Evolutionary conservation across 2,329 filamentous ascomycete species (phyloP), one percentile per base, ranked within the genome.

Genomic region (Fusarium mundagurra): DNA sequence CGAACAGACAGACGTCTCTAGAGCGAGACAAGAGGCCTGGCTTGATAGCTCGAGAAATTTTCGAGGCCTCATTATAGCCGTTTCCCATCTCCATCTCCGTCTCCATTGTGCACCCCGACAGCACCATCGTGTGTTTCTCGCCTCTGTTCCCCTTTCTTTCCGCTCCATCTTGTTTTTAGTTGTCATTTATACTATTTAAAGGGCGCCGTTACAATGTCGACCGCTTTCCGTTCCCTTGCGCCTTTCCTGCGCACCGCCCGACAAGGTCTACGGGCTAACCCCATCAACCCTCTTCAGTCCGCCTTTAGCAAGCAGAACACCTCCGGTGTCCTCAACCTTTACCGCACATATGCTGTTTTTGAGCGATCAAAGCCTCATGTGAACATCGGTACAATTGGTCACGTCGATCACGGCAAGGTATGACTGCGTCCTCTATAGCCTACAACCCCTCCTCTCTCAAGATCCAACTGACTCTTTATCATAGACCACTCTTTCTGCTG

Each of bases 381-480:
- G 77, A 99, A 99, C 88, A 96, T 99, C 82, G 96, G 96, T 94
- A 99, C 96, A 79, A 99, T 99, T 86, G 96, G 96, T 80, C 96
- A 99, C 89, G 96, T 99, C 86, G 96, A 99, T 91, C 96, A 99
- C 88, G 96, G 96, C 88, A 99, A 99, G 93, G 95, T 97, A 87
- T 76, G 72, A 60, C 47, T 29, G 11, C 29, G 16, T n/a, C 29
- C 13, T 24, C 24, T 33, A 48, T 36, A n/a, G n/a, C n/a, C 31
- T 27, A 61, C 13, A n/a, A 63, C 31, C 57, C 50, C 53, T 48
- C 29, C 50, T 44, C 50, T 36, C 18, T 27, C 27, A 61, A 61
- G 67, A 54, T 44, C 67, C 53, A 65, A 57, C 76, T 78, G 68
- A 78, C 69, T 54, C 43, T 74, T 53, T 48, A 31, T 33, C 44